Evolutionary conservation across 306 rosid genomes (phyloP), one percentile per base, ranked within the genome.

Genomic region (Biancaea sappan): DNA sequence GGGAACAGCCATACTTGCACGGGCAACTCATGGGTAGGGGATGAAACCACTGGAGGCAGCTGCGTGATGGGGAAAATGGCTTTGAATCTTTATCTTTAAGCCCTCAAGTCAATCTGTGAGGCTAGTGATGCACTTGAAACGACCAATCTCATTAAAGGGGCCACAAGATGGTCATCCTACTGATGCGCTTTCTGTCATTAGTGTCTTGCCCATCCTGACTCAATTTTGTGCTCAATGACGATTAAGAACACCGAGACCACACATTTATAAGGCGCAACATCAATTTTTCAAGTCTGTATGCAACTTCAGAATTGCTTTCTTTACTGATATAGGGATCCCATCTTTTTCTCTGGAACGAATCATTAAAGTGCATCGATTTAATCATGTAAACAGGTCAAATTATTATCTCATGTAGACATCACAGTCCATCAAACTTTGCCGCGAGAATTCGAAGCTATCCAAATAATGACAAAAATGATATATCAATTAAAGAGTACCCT

Each of bases 21-120:
- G 84, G 90, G 24, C 86, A 71, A 44, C 50, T 90, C 38, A 58
- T 82, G 79, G 89, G 80, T 5, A 84, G 84, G 66, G 85, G 79
- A 74, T 77, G 61, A 86, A 65, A 41, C 47, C 69, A 50, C 44
- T 25, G 71, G 59, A 51, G 28, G 24, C 19, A 47, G 63, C 56
- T 66, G 11, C 74, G 8, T 54, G 28, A 46, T 59, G 64, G 47
- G 71, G 59, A 6, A 15, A 66, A 31, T 8, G 15, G 15, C 40
- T 25, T 9, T 43, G 68, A 67, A 52, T 24, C 16, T 48, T 34
- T 52, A n/a, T n/a, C n/a, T 35, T 34, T 52, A 32, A 11, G 66
- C 32, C 40, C 53, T 43, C 61, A 41, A 57, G 37, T 66, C 41
- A 7, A 46, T 53, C 52, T 35, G 52, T 52, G 66, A 37, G 70